Evolutionary conservation across 2,329 filamentous ascomycete genomes (phyloP).

Genomic region (Fusarium torulosum): DNA sequence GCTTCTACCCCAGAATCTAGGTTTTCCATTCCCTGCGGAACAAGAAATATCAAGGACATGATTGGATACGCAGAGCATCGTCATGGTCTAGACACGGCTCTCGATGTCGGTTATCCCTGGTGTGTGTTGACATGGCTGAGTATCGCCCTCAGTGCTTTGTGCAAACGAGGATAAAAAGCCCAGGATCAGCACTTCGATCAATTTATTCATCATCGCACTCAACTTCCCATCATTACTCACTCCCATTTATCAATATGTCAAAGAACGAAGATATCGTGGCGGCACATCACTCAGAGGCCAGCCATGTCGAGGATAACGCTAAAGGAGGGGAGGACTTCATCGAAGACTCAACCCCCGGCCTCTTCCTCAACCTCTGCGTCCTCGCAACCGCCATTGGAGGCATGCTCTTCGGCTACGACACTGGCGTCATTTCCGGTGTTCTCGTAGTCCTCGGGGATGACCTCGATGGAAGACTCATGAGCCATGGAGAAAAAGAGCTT

Average conservation of each 20-base stretch:
- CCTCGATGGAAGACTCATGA: slow-evolving; percentile 55
- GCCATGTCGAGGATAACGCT: neutral
- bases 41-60: too few relatives aligned
- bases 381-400: slow-evolving; percentile 6
- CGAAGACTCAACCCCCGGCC: neutral
- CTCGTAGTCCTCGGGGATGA: slow-evolving; percentile 43
- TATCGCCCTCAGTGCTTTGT: neutral
- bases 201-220: neutral
- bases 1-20: slow-evolving; percentile 9
- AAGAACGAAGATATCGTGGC: neutral
- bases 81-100: neutral
- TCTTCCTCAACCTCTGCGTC: slow-evolving; percentile 1
- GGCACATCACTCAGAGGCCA: neutral
- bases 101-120: neutral
- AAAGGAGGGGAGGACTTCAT: neutral
- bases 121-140: neutral
- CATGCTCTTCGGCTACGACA: slow-evolving; percentile 42
- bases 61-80: neutral
- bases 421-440: slow-evolving; percentile 55
- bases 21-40: neutral
- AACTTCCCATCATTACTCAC: neutral
- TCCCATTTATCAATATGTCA: neutral
- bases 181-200: neutral
- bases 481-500: slow-evolving; percentile 60
- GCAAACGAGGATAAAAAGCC: neutral